A percentile compares a stretch with the other conserved stretches of the same genome.
Conservation (phyloP, 2,329 filamentous ascomycete species). For the Capronia americana region DNA sequence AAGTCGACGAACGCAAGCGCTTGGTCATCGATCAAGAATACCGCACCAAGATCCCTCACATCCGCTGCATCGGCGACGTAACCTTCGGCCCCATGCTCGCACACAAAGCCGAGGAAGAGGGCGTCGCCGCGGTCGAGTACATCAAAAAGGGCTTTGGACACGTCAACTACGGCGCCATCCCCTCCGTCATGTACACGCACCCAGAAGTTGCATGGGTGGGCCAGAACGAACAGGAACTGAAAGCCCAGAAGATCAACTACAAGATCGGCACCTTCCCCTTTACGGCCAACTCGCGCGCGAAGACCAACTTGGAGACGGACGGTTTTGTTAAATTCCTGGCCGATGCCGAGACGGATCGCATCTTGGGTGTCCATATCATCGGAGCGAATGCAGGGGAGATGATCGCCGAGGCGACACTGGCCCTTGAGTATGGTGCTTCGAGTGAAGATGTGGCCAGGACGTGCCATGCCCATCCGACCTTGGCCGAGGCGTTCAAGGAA, state of each 20-base stretch:
- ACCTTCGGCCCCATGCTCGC: slow-evolving; percentile 99
- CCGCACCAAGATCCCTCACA: slow-evolving; percentile 96
- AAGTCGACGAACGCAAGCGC: slow-evolving; percentile 90
- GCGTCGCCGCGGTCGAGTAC: slow-evolving; percentile 91
- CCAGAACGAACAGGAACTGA: slow-evolving; percentile 95
- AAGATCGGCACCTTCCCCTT: slow-evolving; percentile 94
- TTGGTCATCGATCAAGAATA: slow-evolving; percentile 98
- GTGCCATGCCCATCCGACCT: slow-evolving; percentile 93
- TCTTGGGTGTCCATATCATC: slow-evolving; percentile 95
- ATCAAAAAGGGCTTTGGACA: slow-evolving; percentile 98
- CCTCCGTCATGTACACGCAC: slow-evolving; percentile 99
- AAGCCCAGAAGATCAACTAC: slow-evolving; percentile 88
- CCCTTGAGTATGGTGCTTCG: slow-evolving; percentile 93
- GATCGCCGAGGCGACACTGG: slow-evolving; percentile 96
- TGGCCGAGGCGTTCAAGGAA: slow-evolving; percentile 99
- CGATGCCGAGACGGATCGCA: slow-evolving; percentile 93
- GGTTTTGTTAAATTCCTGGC: slow-evolving; percentile 97
- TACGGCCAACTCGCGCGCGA: slow-evolving; percentile 95
- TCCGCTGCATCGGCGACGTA: slow-evolving; percentile 92
- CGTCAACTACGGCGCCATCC: slow-evolving; percentile 98
- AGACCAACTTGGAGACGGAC: slow-evolving; percentile 97
- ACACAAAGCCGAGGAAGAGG: slow-evolving; percentile 99
- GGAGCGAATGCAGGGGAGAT: slow-evolving; percentile 97
- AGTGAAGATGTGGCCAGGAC: slow-evolving; percentile 94
- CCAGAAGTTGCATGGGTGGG: slow-evolving; percentile 99